Conservation (phyloP, 176 grass and related monocot genomes). For the Avena sativa region DNA sequence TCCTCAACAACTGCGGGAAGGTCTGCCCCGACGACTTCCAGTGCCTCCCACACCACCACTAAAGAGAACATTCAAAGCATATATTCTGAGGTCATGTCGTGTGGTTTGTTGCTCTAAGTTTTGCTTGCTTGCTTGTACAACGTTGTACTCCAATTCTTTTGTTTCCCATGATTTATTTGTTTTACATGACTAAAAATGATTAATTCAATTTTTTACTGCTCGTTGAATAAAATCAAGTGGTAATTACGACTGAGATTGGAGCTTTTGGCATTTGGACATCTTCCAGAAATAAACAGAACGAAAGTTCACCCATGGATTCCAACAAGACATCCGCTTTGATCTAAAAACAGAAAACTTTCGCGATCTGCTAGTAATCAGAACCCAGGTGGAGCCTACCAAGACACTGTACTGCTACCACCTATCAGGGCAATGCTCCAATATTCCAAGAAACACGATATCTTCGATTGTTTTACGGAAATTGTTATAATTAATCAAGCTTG, state of each 20-base stretch:
- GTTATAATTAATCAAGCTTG: not conserved
- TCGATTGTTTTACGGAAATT: not conserved
- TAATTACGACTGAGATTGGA: not conserved
- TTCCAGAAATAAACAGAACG: too few relatives aligned
- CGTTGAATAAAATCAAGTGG: not conserved
- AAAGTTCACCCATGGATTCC: too few relatives aligned
- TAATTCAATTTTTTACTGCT: not conserved
- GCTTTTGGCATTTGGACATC: not conserved
- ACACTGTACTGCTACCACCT: not conserved
- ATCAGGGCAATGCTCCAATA: not conserved
- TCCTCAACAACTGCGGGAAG: slow-evolving; percentile 59
- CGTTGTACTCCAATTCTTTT: not conserved
- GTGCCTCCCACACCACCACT: not conserved
- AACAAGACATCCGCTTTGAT: too few relatives aligned
- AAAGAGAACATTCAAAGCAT: not conserved
- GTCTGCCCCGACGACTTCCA: slow-evolving; percentile 33
- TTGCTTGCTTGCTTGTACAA: not conserved
- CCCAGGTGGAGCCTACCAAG: not conserved
- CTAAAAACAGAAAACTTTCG: not conserved
- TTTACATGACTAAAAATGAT: not conserved
- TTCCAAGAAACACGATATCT: not conserved
- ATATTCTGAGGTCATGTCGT: not conserved
- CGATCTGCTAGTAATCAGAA: not conserved
- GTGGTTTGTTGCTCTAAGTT: not conserved
- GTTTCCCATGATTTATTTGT: not conserved